Percentiles rank a stretch among this genome's conserved stretches.
These are phyloP conservation scores for Xylariaceae sp. DNA, from an alignment of 2,329 filamentous ascomycete species.

Conservation along the genomic window DNA sequence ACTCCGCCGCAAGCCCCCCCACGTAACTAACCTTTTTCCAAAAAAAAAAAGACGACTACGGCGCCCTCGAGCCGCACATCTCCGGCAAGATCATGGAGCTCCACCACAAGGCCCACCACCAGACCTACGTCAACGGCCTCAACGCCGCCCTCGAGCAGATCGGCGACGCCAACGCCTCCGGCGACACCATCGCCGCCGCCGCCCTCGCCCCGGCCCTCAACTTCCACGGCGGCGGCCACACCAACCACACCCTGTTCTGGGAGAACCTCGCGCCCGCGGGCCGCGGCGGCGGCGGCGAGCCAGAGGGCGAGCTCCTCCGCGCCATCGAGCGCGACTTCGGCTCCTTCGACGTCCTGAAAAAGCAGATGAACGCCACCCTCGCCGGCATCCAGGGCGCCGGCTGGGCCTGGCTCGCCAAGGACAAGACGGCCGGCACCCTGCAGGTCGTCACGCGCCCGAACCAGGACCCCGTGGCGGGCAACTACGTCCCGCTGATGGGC, in stretches of 20 bases:
- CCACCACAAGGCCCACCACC: constrained; percentile 79
- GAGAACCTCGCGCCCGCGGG: constrained; percentile 55
- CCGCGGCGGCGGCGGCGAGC: constrained; percentile 39
- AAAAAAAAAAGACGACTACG: constrained; percentile 99
- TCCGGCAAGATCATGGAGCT: constrained; percentile 82
- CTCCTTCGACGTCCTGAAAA: constrained; percentile 45
- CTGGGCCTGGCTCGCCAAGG: constrained; percentile 63
- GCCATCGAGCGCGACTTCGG: constrained; percentile 55
- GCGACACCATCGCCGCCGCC: constrained; percentile 35
- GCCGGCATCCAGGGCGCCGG: constrained; percentile 61
- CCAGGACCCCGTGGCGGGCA: constrained; percentile 54
- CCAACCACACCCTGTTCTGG: constrained; percentile 67
- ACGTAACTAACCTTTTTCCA: too few relatives aligned
- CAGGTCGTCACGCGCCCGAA: constrained; percentile 60
- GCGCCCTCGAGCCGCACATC: constrained; percentile 77
- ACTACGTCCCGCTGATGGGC: constrained; percentile 49
- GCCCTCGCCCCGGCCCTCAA: constrained; percentile 41
- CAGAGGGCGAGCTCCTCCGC: constrained; percentile 41
- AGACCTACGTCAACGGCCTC: constrained; percentile 75
- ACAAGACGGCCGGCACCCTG: constrained; percentile 43
- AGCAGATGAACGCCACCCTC: constrained; percentile 50
- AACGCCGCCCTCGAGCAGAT: constrained; percentile 68
- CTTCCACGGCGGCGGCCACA: constrained; percentile 64
- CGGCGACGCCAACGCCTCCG: constrained; percentile 50
- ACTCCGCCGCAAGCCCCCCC: too few relatives aligned